Evolutionary conservation across 2,329 filamentous ascomycete species (phyloP).

Genomic region (Scedosporium minutisporum): DNA sequence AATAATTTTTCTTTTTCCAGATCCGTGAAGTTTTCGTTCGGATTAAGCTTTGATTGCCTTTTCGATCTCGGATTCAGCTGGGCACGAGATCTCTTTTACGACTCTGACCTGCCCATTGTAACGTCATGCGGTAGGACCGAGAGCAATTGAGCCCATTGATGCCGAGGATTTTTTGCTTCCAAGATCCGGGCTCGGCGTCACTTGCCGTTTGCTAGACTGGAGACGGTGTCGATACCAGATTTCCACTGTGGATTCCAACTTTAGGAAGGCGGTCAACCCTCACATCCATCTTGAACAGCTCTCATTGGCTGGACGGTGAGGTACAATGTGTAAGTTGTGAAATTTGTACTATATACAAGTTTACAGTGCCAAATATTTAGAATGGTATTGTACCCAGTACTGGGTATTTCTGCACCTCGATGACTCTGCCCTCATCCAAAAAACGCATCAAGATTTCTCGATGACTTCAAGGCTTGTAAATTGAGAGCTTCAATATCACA

Average conservation of each 20-base stretch:
- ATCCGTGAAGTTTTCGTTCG: background rate
- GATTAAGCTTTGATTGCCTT: background rate
- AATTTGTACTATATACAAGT: background rate
- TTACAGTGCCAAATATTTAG: background rate
- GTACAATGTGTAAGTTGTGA: background rate
- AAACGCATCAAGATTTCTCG: background rate
- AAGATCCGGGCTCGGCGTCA: too few relatives aligned
- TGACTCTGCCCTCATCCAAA: background rate
- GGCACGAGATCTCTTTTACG: background rate
- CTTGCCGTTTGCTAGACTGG: background rate
- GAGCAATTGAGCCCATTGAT: background rate
- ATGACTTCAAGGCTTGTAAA: background rate
- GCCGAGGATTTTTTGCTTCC: background rate
- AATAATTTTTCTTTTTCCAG: background rate
- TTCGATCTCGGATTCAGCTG: background rate
- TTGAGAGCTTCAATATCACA: background rate
- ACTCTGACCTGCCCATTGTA: background rate
- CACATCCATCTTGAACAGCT: background rate
- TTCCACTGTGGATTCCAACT: background rate
- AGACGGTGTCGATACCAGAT: background rate
- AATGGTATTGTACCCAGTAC: background rate
- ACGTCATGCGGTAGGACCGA: conserved; percentile 6
- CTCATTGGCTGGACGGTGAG: background rate
- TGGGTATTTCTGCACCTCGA: background rate
- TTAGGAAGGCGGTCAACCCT: background rate